phyloP scores from a whole-genome alignment of 2,329 filamentous ascomycete genomes.

The Fusarium heterosporum region DNA sequence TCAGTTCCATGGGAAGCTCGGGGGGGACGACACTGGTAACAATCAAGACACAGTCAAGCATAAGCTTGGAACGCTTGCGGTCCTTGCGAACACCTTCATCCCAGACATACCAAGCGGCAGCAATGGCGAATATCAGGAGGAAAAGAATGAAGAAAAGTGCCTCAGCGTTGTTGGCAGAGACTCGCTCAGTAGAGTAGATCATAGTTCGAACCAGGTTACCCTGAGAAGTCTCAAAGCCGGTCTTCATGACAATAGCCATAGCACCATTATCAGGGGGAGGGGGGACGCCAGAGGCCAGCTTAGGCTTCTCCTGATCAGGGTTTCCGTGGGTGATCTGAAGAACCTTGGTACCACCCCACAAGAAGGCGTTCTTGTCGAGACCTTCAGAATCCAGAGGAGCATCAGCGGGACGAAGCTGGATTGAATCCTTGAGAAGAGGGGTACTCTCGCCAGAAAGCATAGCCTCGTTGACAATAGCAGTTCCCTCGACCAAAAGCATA shows the following conservation, averaged over 20 bases:
- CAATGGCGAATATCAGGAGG: conserved; percentile 93
- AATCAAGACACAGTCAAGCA: conserved; percentile 97
- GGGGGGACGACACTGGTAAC: conserved; percentile 98
- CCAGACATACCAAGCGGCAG: conserved; percentile 99
- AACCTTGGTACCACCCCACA: conserved; percentile 98
- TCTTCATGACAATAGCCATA: conserved; percentile 94
- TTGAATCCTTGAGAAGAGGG: conserved; percentile 93
- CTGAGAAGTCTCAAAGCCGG: conserved; percentile 98
- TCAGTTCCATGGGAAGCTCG: conserved; percentile 97
- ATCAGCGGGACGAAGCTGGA: conserved; percentile 88
- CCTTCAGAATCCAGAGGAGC: conserved; percentile 87
- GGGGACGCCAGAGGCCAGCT: conserved; percentile 80
- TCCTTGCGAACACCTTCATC: conserved; percentile 94
- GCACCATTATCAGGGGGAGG: conserved; percentile 93
- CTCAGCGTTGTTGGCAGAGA: conserved; percentile 98
- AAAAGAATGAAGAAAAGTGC: conserved; percentile 98
- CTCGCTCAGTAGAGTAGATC: conserved; percentile 99
- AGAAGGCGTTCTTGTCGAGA: conserved; percentile 94
- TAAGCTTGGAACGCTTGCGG: conserved; percentile 95
- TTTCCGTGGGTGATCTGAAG: conserved; percentile 93
- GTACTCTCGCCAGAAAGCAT: conserved; percentile 99
- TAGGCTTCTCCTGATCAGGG: conserved; percentile 77
- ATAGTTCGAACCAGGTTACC: conserved; percentile 97
- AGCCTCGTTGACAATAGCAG: conserved; percentile 97
- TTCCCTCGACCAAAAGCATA: conserved; percentile 94